Base-by-base conservation (phyloP, 257 asterid genomes). In the Nemophila menziesii region DNA sequence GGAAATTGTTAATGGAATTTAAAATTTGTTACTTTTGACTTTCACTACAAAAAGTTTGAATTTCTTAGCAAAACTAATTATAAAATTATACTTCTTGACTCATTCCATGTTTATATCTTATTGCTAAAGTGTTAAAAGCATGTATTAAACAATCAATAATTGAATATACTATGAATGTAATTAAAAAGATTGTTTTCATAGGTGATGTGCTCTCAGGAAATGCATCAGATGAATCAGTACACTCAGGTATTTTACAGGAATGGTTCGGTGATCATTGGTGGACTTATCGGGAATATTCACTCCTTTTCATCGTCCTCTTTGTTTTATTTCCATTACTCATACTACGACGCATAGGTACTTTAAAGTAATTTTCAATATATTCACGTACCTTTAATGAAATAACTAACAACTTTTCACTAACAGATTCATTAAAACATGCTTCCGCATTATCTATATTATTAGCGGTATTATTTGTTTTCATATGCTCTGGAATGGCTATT, bases 221-320 rank as follows among this genome's bases (percentile, higher is more conserved):
- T 54, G 65, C 67, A 26, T 70, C 93, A 4, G 86, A 63, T 37
- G 94, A 90, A 55, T 60, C 81, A 8, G 68, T 74, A 60, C 98
- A 85, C 66, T 63, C 77, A 58, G 98, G 98, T 10, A 46, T 86
- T 53, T 65, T 90, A 33, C 98, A 85, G 67, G 89, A 81, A 65
- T 90, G 98, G 98, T 85, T 90, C 58, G 96, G 96, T 23, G 45
- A 55, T 53, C 96, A 85, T 24, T 85, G 98, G 96, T 90, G 96
- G 99, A 85, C 55, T 23, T 68, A 92, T 0, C 92, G 96, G 2
- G 79, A 82, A 61, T 72, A 49, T 57, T 58, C 96, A 0, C 69
- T 85, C 60, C 71, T 90, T 39, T 37, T 85, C n/a, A 68, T 85
- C 23, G 82, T 90, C 61, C 72, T 90, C 52, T 66, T 85, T 51